Evolutionary conservation across 768 basidiomycete species (phyloP).

Genomic region (Suillus lakei): DNA sequence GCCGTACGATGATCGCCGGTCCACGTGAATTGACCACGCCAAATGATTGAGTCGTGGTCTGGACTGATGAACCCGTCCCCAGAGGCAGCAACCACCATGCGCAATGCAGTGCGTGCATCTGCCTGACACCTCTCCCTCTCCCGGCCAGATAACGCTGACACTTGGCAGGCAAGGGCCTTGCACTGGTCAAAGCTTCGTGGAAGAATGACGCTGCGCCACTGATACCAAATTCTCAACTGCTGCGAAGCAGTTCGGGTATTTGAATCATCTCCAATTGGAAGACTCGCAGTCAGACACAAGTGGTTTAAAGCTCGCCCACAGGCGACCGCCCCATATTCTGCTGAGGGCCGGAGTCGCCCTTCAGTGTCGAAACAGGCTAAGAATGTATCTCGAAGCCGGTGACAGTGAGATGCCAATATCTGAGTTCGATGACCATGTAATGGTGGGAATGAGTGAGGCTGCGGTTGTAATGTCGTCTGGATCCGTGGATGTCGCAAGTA

Average conservation of each 20-base stretch:
- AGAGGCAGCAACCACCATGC: slow-evolving; percentile 1
- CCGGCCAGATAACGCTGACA: neutral
- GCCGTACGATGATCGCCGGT: neutral
- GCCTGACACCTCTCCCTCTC: neutral
- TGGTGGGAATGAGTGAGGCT: slow-evolving; percentile 6
- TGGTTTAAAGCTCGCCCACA: slow-evolving; percentile 9
- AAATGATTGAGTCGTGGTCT: neutral
- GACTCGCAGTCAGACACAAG: neutral
- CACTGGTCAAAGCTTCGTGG: slow-evolving; percentile 1
- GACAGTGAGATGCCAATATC: neutral
- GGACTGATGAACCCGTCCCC: neutral
- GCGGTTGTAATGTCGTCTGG: slow-evolving; percentile 4
- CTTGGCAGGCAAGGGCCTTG: neutral
- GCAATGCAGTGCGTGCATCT: slow-evolving; percentile 2
- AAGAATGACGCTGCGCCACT: slow-evolving; percentile 3
- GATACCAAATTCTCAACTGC: slow-evolving; percentile 1
- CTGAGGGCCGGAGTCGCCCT: neutral
- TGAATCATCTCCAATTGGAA: neutral
- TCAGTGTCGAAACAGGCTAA: slow-evolving; percentile 7
- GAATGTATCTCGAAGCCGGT: slow-evolving; percentile 8
- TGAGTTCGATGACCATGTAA: slow-evolving; percentile 6
- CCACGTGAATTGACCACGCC: slow-evolving; percentile 6
- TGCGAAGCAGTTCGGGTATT: neutral
- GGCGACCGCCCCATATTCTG: neutral
- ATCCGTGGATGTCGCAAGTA: slow-evolving; percentile 13